phyloP scores from a whole-genome alignment of 208 protist species.

The Leishmania martiniquensis region DNA sequence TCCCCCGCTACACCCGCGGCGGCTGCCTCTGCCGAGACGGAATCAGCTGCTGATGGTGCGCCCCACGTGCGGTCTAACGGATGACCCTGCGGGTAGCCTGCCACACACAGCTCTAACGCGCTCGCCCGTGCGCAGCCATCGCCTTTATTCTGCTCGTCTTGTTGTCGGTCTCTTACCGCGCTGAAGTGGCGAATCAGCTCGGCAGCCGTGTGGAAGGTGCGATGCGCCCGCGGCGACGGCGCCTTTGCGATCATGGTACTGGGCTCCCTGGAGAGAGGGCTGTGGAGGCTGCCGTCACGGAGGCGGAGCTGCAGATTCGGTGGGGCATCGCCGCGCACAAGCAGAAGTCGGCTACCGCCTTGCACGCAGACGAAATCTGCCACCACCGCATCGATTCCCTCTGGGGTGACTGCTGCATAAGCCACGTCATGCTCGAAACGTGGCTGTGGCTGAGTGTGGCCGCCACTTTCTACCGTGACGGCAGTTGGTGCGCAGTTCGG shows the following conservation, averaged over 20 bases:
- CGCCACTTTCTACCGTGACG: not conserved
- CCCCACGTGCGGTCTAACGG: constrained; percentile 37
- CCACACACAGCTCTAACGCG: constrained; percentile 20
- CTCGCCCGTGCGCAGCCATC: not conserved
- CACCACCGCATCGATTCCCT: constrained; percentile 15
- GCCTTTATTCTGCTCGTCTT: not conserved
- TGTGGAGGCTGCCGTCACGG: not conserved
- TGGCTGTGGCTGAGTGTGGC: not conserved
- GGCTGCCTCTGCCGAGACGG: not conserved
- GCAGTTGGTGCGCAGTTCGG: not conserved
- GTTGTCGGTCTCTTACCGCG: not conserved
- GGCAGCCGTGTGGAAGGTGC: constrained; percentile 10
- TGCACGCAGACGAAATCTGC: constrained; percentile 1
- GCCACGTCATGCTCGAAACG: not conserved
- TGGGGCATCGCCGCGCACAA: constrained; percentile 39
- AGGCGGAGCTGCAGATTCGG: constrained; percentile 7
- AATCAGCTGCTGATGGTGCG: not conserved
- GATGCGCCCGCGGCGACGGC: not conserved
- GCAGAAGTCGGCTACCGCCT: constrained; percentile 28
- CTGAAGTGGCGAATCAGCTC: constrained; percentile 26
- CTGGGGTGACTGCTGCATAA: not conserved
- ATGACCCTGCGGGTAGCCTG: constrained; percentile 57
- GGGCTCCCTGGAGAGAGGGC: not conserved
- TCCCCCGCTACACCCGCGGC: not conserved
- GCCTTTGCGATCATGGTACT: not conserved